Evolutionary conservation across 352 stramenopile species (phyloP).

Genomic region (Phytopythium vexans): DNA sequence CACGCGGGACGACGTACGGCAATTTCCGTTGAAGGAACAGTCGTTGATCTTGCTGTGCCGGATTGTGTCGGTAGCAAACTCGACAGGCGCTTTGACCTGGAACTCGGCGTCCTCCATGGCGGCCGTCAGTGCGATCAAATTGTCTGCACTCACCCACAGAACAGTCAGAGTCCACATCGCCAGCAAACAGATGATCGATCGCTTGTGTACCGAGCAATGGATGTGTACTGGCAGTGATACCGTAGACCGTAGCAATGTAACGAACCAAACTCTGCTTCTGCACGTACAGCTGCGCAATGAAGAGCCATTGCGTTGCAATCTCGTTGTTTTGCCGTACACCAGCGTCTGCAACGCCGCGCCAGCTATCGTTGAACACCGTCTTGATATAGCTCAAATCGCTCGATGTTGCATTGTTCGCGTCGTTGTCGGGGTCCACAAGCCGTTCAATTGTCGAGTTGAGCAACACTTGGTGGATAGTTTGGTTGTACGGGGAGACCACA

Average conservation of each 20-base stretch:
- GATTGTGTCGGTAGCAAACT: conserved; percentile 55
- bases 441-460: conserved; percentile 37
- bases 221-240: conserved; percentile 29
- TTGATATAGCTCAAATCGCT: conserved; percentile 38
- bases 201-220: conserved; percentile 24
- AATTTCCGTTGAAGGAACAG: conserved; percentile 55
- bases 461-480: conserved; percentile 31
- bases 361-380: conserved; percentile 50
- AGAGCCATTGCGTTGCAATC: conserved; percentile 42
- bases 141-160: conserved; percentile 12
- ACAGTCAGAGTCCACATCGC: not conserved
- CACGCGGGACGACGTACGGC: conserved; percentile 25
- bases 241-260: conserved; percentile 27
- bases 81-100: conserved; percentile 44
- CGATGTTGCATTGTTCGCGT: conserved; percentile 23
- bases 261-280: conserved; percentile 38
- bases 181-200: not conserved
- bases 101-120: conserved; percentile 60
- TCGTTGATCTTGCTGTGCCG: conserved; percentile 52
- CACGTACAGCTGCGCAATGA: conserved; percentile 37
- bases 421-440: conserved; percentile 47
- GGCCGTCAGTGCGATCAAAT: conserved; percentile 30
- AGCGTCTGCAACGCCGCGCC: conserved; percentile 35
- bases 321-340: conserved; percentile 38
- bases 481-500: conserved; percentile 51